Percentiles rank a stretch among this genome's conserved stretches.
Conservation (phyloP, 176 grass and related monocot species). For the Saccharum officinarum region DNA sequence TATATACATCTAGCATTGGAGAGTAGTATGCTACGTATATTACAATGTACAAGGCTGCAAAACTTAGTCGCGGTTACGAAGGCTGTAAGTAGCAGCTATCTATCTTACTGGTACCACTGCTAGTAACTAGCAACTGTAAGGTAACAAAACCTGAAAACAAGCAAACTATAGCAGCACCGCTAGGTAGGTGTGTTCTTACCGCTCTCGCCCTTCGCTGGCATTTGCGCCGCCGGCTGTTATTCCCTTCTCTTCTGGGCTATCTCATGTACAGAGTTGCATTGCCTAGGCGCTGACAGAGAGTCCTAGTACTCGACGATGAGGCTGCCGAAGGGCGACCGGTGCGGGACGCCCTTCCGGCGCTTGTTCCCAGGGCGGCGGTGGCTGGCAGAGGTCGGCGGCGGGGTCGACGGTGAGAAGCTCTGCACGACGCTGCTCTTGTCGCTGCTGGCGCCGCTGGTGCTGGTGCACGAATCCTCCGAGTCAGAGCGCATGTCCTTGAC, state of each 20-base stretch:
- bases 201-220: constrained; percentile 22
- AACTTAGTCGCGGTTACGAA: constrained; percentile 33
- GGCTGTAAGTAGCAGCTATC: constrained; percentile 25
- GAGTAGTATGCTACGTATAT: too few species aligned
- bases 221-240: constrained; percentile 34
- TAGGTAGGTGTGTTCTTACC: constrained; percentile 16
- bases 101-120: neutral
- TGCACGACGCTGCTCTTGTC: constrained; percentile 70
- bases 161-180: constrained; percentile 4
- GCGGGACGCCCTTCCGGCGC: constrained; percentile 89
- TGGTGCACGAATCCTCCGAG: constrained; percentile 59
- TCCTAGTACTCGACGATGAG: constrained; percentile 62
- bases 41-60: constrained; percentile 47
- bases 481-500: constrained; percentile 45
- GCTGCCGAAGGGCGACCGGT: constrained; percentile 82
- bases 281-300: neutral
- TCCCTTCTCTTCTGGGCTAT: constrained; percentile 32
- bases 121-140: constrained; percentile 29
- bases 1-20: constrained; percentile 29
- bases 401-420: constrained; percentile 76
- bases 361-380: constrained; percentile 55
- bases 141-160: constrained; percentile 29
- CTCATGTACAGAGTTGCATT: constrained; percentile 10
- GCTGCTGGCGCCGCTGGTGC: constrained; percentile 58
- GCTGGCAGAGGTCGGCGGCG: constrained; percentile 48